phyloP scores from a whole-genome alignment of 225 moss, liverwort and hornwort species.

The Rhytidiadelphus loreus region DNA sequence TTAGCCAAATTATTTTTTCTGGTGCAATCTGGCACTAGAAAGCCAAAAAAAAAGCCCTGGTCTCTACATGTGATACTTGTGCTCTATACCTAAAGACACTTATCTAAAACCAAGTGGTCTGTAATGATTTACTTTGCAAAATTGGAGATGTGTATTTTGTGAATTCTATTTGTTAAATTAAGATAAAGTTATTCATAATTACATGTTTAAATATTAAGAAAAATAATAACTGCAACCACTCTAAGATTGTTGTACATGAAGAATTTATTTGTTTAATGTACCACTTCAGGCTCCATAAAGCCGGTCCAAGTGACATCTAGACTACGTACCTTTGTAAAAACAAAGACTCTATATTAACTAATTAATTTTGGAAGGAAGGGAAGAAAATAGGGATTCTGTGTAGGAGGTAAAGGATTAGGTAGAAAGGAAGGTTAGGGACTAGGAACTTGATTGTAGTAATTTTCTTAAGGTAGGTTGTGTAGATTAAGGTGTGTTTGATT shows the following conservation, averaged over 20 bases:
- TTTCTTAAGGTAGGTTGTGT: no score
- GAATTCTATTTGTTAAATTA: neutral
- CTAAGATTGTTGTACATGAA: neutral
- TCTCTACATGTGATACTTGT: neutral
- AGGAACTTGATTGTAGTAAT: no score
- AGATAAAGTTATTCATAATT: no score
- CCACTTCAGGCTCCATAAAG: accelerated
- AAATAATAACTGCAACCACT: no score
- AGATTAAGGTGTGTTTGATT: neutral
- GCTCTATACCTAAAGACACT: neutral
- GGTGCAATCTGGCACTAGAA: no score
- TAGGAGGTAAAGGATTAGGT: neutral
- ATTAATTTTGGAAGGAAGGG: neutral
- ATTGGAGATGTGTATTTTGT: neutral
- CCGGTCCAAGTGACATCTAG: accelerated
- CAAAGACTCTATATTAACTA: accelerated
- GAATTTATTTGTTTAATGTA: accelerated
- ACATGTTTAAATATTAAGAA: no score
- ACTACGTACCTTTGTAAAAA: neutral
- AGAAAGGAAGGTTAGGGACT: neutral
- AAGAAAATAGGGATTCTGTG: accelerated
- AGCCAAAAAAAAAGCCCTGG: no score
- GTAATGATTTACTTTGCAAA: neutral
- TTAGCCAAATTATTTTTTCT: no score
- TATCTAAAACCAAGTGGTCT: neutral